Percentiles rank a stretch among this genome's conserved stretches.
phyloP scores from a whole-genome alignment of 306 rosid genomes.

The Fragaria nilgerrensis region DNA sequence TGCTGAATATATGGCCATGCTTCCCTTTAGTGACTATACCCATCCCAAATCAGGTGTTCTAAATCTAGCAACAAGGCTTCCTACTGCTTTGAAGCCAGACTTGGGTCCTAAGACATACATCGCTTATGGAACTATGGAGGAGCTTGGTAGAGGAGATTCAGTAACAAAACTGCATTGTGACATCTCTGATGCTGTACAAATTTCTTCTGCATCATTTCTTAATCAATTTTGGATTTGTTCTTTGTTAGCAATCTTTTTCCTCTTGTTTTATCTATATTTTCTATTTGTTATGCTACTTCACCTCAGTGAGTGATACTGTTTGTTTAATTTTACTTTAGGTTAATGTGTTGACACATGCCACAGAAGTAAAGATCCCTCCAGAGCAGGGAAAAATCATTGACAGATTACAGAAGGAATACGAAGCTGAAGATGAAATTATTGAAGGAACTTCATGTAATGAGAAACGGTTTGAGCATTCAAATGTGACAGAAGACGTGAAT shows the following conservation, averaged over 20 bases:
- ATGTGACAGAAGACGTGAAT: slow-evolving; percentile 25
- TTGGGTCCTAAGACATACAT: slow-evolving; percentile 68
- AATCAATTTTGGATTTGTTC: background rate
- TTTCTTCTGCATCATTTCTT: background rate
- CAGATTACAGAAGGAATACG: slow-evolving; percentile 38
- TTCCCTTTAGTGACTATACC: slow-evolving; percentile 59
- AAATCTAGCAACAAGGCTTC: slow-evolving; percentile 66
- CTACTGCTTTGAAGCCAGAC: slow-evolving; percentile 56
- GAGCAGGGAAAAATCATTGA: slow-evolving; percentile 39
- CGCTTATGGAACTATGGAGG: slow-evolving; percentile 57
- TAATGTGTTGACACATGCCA: slow-evolving; percentile 56
- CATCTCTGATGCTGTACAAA: slow-evolving; percentile 64
- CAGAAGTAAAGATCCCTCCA: slow-evolving; percentile 42
- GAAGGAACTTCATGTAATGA: slow-evolving; percentile 23
- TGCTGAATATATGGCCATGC: slow-evolving; percentile 57
- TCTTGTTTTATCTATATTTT: background rate
- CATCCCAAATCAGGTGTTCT: slow-evolving; percentile 60
- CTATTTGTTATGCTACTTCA: too few relatives aligned
- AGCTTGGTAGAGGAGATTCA: slow-evolving; percentile 65
- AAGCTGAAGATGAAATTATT: slow-evolving; percentile 28
- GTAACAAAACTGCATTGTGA: slow-evolving; percentile 67
- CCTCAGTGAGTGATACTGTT: too few relatives aligned
- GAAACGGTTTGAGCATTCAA: slow-evolving; percentile 26
- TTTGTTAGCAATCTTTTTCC: background rate
- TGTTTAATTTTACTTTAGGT: slow-evolving; percentile 42